Evolutionary conservation across 352 stramenopile species (phyloP).

Genomic region (Pseudoperonospora humuli): DNA sequence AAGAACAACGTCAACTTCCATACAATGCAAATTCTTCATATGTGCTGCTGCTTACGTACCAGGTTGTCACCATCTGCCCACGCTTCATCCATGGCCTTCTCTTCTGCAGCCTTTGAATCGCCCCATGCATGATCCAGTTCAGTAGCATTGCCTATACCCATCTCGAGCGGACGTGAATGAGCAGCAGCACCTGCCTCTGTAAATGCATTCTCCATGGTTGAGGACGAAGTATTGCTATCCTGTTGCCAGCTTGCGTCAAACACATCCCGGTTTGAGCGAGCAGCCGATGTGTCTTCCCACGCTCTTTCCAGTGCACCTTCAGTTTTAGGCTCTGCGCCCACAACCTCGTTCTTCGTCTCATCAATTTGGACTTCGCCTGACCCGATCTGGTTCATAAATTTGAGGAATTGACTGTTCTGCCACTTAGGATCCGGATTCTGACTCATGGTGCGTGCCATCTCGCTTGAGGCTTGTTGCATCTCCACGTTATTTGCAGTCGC

Average conservation of each 20-base stretch:
- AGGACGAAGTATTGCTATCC: slow-evolving; percentile 20
- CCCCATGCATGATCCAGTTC: slow-evolving; percentile 42
- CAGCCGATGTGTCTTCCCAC: slow-evolving; percentile 42
- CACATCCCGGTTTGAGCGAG: slow-evolving; percentile 52
- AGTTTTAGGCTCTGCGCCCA: slow-evolving; percentile 25
- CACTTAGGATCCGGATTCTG: slow-evolving; percentile 74
- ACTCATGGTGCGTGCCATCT: slow-evolving; percentile 73
- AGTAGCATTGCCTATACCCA: slow-evolving; percentile 16
- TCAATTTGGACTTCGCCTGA: slow-evolving; percentile 65
- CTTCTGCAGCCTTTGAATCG: slow-evolving; percentile 34
- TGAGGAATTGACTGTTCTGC: slow-evolving; percentile 81
- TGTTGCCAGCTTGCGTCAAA: slow-evolving; percentile 49
- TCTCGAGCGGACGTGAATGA: slow-evolving; percentile 22
- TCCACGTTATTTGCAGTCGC: slow-evolving; percentile 25
- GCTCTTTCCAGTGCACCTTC: slow-evolving; percentile 58
- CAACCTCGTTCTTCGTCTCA: slow-evolving; percentile 70
- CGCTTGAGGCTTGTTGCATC: slow-evolving; percentile 44
- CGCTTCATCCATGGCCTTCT: slow-evolving; percentile 51
- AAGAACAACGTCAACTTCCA: slow-evolving; percentile 1
- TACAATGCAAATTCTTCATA: neutral
- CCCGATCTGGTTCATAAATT: slow-evolving; percentile 82
- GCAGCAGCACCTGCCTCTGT: slow-evolving; percentile 20
- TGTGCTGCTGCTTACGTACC: slow-evolving; percentile 19
- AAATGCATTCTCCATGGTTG: slow-evolving; percentile 53
- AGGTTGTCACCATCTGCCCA: slow-evolving; percentile 56